Base-by-base conservation (phyloP, 805 yeast genomes). In the Kuraishia borneana region DNA sequence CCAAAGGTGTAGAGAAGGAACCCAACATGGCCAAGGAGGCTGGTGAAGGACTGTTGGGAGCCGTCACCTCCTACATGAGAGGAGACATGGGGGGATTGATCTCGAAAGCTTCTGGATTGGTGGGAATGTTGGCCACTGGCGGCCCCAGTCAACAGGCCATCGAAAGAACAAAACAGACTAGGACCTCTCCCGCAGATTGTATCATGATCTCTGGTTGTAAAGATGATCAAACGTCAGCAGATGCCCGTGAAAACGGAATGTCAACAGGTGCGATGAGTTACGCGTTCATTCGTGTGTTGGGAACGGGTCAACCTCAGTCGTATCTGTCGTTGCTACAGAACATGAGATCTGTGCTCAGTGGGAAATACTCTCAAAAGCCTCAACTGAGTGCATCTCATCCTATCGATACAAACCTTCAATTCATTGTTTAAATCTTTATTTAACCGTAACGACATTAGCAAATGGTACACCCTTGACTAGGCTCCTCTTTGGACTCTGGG, bases 261-360 rank as follows among this genome's bases (percentile, higher is more conserved):
- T 70, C 76, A 28, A 81, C 92, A 0, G 95, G 95, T 37, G 95
- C 95, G 3, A 78, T 83, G 83, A 77, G 87, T 18, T 81, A 73
- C 58, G 79, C 94, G 1, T 82, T 84, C 46, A 63, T 82, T 31
- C 63, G 65, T 39, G 88, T 81, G 6, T 56, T 83, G 61, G 41
- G 56, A 21, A 50, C 57, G 28, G 68, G 70, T 49, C 73, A 77
- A 13, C 65, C 72, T 45, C 85, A 79, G 56, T 61, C 73, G 10
- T 80, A 75, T 48, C 43, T 77, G 33, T 59, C 80, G 12, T 61
- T 80, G 39, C 58, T 80, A 51, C 73, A 77, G 50, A 69, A 73
- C 41, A 76, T 76, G 75, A 68, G 88, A 47, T 47, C 56, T 27
- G 68, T 68, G 33, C 58, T 80, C 58, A 44, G 54, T 18, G 65